Evolutionary conservation across 2,329 filamentous ascomycete genomes (phyloP).

Genomic region (Scedosporium boydii): DNA sequence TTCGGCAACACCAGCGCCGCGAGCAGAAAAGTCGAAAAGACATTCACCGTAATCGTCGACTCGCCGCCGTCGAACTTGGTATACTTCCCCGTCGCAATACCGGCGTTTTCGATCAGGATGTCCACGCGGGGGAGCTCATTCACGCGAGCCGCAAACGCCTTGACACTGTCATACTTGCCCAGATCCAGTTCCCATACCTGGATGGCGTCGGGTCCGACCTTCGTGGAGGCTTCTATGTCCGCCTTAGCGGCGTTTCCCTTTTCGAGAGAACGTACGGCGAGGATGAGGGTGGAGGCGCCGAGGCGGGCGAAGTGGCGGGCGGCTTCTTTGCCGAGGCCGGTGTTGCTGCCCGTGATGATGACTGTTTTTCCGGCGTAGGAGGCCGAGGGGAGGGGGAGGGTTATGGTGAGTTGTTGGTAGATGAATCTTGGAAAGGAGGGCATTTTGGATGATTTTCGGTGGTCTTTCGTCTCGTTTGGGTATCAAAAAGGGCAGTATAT

Average conservation of each 20-base stretch:
- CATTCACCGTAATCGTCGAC: conserved; percentile 33
- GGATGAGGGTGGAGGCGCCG: conserved; percentile 28
- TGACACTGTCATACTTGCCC: conserved; percentile 23
- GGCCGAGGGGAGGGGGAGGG: conserved; percentile 3
- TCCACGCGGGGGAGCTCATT: conserved; percentile 29
- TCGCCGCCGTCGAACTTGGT: conserved; percentile 29
- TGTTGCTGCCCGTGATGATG: conserved; percentile 34
- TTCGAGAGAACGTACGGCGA: conserved; percentile 27
- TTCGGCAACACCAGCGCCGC: conserved; percentile 31
- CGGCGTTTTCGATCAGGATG: conserved; percentile 31
- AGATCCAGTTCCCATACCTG: conserved; percentile 38
- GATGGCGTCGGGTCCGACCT: conserved; percentile 13
- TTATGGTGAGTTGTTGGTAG: background rate
- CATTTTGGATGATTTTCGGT: background rate
- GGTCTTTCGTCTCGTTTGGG: no score
- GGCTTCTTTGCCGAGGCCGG: conserved; percentile 31
- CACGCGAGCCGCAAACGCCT: conserved; percentile 23
- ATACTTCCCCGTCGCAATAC: conserved; percentile 11
- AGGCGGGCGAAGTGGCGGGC: conserved; percentile 29
- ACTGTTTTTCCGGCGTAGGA: conserved; percentile 25
- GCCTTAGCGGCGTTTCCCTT: conserved; percentile 26
- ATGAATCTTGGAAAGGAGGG: background rate
- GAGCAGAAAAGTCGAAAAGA: conserved; percentile 35
- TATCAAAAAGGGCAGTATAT: no score
- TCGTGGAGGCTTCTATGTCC: conserved; percentile 1